Evolutionary conservation across 2,329 filamentous ascomycete genomes (phyloP).

Genomic region (Cordyceps javanica): DNA sequence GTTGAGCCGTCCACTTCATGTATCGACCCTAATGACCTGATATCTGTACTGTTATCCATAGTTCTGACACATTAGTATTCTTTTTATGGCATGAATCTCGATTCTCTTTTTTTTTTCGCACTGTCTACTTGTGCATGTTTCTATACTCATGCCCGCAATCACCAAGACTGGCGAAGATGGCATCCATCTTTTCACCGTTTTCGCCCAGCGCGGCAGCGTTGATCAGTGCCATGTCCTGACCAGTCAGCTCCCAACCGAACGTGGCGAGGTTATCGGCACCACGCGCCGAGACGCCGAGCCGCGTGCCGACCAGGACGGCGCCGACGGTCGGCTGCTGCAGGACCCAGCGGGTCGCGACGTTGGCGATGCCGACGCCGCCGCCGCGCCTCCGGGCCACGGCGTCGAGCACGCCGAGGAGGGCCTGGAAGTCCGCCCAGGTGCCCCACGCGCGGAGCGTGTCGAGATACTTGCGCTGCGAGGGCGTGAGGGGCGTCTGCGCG

Average conservation of each 20-base stretch:
- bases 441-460: slow-evolving; percentile 34
- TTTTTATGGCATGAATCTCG: background rate
- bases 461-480: slow-evolving; percentile 28
- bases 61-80: background rate
- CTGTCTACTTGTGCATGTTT: background rate
- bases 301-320: slow-evolving; percentile 41
- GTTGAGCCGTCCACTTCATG: background rate
- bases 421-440: slow-evolving; percentile 41
- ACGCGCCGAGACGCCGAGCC: slow-evolving; percentile 24
- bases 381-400: slow-evolving; percentile 33
- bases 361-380: slow-evolving; percentile 30
- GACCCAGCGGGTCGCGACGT: slow-evolving; percentile 42
- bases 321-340: slow-evolving; percentile 41
- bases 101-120: background rate
- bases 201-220: slow-evolving; percentile 20
- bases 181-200: slow-evolving; percentile 17
- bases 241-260: slow-evolving; percentile 18
- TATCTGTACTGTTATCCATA: background rate
- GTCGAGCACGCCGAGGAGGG: slow-evolving; percentile 31
- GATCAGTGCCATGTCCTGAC: slow-evolving; percentile 16
- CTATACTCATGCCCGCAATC: slow-evolving; percentile 22
- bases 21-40: background rate
- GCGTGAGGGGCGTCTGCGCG: slow-evolving; percentile 23
- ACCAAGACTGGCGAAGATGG: slow-evolving; percentile 27
- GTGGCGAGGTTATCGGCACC: slow-evolving; percentile 18